Percentiles rank a stretch among this genome's conserved stretches.
Evolutionary conservation across 2,329 filamentous ascomycete species (phyloP).

Genomic region (Trichoderma asperellum): DNA sequence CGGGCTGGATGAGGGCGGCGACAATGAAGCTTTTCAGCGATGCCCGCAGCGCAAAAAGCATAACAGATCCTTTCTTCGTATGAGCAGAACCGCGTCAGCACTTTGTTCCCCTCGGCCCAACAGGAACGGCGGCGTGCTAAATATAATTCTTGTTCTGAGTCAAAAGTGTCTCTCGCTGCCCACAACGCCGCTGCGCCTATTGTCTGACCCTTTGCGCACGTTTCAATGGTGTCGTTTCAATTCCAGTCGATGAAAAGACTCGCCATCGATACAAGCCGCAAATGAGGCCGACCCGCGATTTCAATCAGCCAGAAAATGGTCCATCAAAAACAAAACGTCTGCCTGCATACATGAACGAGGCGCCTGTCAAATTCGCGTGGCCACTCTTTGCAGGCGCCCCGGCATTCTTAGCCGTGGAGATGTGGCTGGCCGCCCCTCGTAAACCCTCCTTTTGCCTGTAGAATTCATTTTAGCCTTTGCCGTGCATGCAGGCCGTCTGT

Average conservation of each 20-base stretch:
- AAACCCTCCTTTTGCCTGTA: neutral
- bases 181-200: neutral
- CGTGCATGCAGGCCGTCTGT: neutral
- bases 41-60: slow-evolving; percentile 19
- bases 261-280: neutral
- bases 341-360: neutral
- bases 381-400: neutral
- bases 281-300: neutral
- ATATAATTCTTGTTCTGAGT: neutral
- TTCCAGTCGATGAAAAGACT: neutral
- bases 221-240: neutral
- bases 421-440: neutral
- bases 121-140: neutral
- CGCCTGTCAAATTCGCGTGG: neutral
- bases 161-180: neutral
- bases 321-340: neutral
- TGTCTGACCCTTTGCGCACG: neutral
- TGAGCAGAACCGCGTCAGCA: slow-evolving; percentile 4
- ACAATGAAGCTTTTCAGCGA: neutral
- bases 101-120: neutral
- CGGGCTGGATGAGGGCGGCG: neutral
- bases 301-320: neutral
- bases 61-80: neutral
- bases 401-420: neutral
- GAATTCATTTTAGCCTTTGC: neutral